Base-by-base conservation (phyloP, 257 asterid genomes). In the Plantago elongata region DNA sequence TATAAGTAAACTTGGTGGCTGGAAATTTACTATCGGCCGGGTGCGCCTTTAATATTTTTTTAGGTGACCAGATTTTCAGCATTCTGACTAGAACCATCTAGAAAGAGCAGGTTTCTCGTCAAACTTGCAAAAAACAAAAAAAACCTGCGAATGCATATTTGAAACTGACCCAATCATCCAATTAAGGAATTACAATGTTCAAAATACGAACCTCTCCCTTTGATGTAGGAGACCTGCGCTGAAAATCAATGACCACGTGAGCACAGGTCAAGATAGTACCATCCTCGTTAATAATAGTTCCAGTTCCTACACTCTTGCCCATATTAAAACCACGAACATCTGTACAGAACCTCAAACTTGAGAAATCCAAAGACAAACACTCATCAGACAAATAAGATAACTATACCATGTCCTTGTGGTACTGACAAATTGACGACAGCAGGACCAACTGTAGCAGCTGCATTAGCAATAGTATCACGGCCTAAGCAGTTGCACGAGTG, bases 251-350 rank as follows among this genome's bases (percentile, higher is more conserved):
- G 71, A 86, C 86, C 51, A 78, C 82, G 71, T 90, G 97, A 40
- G 97, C 97, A 79, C 97, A 90, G 50, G 97, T 90, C 82, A 90
- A 81, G 64, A 90, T 87, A 40, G 95, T 84, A 50, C 97, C 97
- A 77, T 87, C 90, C 57, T 86, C 84, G 34, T 83, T 78, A 61
- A 87, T 84, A 43, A 90, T 90, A 16, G 97, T 87, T 69, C 97
- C 97, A 11, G 96, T 87, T 46, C 96, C 97, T 44, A 84, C 60
- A 71, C 93, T 78, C 75, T 62, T 80, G 63, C 95, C 95, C 9
- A 69, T 70, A 15, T 69, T 52, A 52, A 81, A 66, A 43, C 94
- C 95, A 51, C 62, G 60, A 68, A 77, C 74, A 74, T 87, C 97
- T 89, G 65, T 45, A 58, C 40, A 34, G 70, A 57, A 42, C 52